Conservation (phyloP, 2,329 filamentous ascomycete species). For the Plectosphaerella sp. region DNA sequence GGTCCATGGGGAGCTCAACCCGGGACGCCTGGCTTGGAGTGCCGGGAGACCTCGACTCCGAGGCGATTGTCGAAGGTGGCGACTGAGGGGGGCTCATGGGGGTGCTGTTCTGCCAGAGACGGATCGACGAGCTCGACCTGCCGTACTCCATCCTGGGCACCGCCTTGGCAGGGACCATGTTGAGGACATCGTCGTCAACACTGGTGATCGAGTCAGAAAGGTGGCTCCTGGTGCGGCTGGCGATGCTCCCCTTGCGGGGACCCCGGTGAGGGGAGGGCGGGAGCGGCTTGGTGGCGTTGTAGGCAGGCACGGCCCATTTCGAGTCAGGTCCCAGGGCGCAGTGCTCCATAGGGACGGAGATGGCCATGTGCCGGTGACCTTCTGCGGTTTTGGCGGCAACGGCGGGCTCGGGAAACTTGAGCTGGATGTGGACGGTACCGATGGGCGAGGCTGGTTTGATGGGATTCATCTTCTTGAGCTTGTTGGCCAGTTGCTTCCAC, state of each 20-base stretch:
- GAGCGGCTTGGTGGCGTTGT: slow-evolving; percentile 17
- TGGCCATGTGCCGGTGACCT: slow-evolving; percentile 55
- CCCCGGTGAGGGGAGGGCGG: slow-evolving; percentile 8
- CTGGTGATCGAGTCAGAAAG: not conserved
- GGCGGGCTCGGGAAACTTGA: slow-evolving; percentile 48
- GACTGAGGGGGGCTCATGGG: slow-evolving; percentile 10
- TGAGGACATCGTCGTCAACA: slow-evolving; percentile 1
- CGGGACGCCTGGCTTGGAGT: slow-evolving; percentile 1
- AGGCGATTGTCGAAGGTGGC: slow-evolving; percentile 7
- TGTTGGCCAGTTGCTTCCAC: slow-evolving; percentile 36
- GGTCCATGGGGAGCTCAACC: not conserved
- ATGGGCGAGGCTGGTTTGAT: slow-evolving; percentile 12
- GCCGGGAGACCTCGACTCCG: slow-evolving; percentile 1
- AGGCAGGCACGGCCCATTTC: slow-evolving; percentile 11
- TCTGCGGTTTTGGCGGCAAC: slow-evolving; percentile 48
- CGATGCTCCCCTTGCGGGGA: not conserved
- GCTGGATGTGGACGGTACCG: slow-evolving; percentile 17
- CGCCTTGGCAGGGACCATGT: slow-evolving; percentile 2
- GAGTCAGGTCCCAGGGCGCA: slow-evolving; percentile 31
- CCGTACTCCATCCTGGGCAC: slow-evolving; percentile 3
- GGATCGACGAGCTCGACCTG: slow-evolving; percentile 6
- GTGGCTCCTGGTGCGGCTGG: too few relatives aligned
- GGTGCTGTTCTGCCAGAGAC: slow-evolving; percentile 8
- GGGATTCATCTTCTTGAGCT: slow-evolving; percentile 19
- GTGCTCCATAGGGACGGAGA: slow-evolving; percentile 52